Conservation (phyloP, 352 stramenopile genomes). For the Plasmopara viticola region DNA sequence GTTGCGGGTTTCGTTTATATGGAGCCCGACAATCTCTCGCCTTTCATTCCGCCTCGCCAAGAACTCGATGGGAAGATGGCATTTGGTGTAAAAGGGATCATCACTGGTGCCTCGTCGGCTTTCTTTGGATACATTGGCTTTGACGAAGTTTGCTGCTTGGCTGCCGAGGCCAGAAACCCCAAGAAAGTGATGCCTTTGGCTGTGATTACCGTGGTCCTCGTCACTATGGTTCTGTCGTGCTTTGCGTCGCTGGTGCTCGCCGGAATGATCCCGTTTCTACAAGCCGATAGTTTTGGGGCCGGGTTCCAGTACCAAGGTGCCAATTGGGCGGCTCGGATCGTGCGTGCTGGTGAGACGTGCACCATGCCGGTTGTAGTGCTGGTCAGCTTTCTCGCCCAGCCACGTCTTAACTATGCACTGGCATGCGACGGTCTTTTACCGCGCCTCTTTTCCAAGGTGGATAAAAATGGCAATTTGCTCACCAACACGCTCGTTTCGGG, state of each 20-base stretch:
- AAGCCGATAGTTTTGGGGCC: conserved; percentile 32
- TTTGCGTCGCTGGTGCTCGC: conserved; percentile 84
- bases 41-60: conserved; percentile 61
- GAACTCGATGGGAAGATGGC: conserved; percentile 17
- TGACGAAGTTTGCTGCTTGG: conserved; percentile 91
- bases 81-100: conserved; percentile 54
- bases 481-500: conserved; percentile 65
- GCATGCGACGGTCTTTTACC: conserved; percentile 91
- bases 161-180: conserved; percentile 72
- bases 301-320: conserved; percentile 39
- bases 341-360: conserved; percentile 22
- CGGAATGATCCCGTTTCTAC: conserved; percentile 50
- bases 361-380: conserved; percentile 88
- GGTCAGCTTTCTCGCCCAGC: conserved; percentile 90
- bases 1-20: conserved; percentile 80
- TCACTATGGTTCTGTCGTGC: conserved; percentile 67
- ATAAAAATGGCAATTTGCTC: conserved; percentile 78
- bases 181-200: conserved; percentile 70
- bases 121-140: conserved; percentile 96
- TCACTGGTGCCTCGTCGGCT: conserved; percentile 73
- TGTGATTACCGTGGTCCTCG: conserved; percentile 74
- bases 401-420: conserved; percentile 90
- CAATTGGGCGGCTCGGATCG: conserved; percentile 45
- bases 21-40: conserved; percentile 72
- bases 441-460: conserved; percentile 82